A percentile compares a stretch with the other conserved stretches of the same genome.
Conservation (phyloP, 305 asterid genomes). For the Lippia alba region DNA sequence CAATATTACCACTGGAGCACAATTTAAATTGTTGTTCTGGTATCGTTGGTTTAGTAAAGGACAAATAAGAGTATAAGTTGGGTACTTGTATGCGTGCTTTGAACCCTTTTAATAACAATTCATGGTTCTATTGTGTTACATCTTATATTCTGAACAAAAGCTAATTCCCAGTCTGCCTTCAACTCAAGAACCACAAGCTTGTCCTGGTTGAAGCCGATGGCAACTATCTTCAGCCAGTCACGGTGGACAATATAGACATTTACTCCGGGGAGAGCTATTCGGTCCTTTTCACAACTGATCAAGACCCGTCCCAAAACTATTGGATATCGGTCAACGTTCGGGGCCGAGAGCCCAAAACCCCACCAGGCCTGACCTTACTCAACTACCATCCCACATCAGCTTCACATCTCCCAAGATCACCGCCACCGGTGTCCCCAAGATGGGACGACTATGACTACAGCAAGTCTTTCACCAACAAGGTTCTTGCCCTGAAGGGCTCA, state of each 20-base stretch:
- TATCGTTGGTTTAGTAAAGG: slow-evolving; percentile 27
- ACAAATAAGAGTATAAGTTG: slow-evolving; percentile 73
- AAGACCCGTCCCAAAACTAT: slow-evolving; percentile 62
- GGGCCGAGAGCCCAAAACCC: slow-evolving; percentile 76
- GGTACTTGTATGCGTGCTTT: slow-evolving; percentile 52
- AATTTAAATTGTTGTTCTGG: too few species aligned
- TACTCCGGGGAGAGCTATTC: slow-evolving; percentile 88
- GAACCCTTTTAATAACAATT: too few species aligned
- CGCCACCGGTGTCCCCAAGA: slow-evolving; percentile 59
- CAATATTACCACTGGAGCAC: too few species aligned
- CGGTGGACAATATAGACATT: slow-evolving; percentile 67
- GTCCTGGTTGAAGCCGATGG: slow-evolving; percentile 86
- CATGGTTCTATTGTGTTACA: neutral
- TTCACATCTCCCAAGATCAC: slow-evolving; percentile 46
- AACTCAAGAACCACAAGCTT: slow-evolving; percentile 67
- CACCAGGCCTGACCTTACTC: slow-evolving; percentile 69
- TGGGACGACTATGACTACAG: slow-evolving; percentile 67
- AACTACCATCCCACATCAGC: slow-evolving; percentile 55
- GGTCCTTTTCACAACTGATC: slow-evolving; percentile 62
- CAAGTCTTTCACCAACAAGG: slow-evolving; percentile 50
- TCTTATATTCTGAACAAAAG: neutral
- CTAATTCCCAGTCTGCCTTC: neutral
- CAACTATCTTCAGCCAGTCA: slow-evolving; percentile 67
- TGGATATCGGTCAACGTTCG: slow-evolving; percentile 67
- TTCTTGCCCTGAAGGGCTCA: slow-evolving; percentile 48